phyloP scores from a whole-genome alignment of 208 protist species.

The Acanthamoeba healyi region DNA sequence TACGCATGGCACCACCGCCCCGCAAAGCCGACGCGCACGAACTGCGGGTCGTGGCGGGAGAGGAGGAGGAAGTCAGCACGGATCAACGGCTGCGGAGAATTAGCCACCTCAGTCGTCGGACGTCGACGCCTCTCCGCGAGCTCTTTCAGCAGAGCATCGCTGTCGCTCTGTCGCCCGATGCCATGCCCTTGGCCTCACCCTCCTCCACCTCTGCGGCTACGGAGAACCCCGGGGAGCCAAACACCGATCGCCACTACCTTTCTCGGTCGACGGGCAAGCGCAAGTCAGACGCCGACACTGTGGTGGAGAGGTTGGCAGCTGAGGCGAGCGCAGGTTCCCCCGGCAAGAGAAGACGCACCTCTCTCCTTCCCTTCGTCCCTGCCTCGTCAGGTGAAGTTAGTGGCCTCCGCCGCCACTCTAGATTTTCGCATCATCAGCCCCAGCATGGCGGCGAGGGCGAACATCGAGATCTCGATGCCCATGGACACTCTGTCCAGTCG shows the following conservation, averaged over 20 bases:
- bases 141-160: constrained; percentile 48
- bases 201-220: neutral
- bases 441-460: neutral
- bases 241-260: neutral
- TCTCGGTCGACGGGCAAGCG: neutral
- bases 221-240: neutral
- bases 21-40: neutral
- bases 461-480: neutral
- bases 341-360: constrained; percentile 50
- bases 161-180: neutral
- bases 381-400: neutral
- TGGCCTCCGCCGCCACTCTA: neutral
- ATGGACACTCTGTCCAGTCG: neutral
- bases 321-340: neutral
- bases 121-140: constrained; percentile 31
- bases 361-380: neutral
- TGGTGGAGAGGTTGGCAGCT: constrained; percentile 7
- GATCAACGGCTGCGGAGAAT: neutral
- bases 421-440: neutral
- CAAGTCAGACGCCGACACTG: constrained; percentile 57
- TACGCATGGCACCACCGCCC: neutral
- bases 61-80: neutral
- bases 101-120: constrained; percentile 20
- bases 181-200: neutral
- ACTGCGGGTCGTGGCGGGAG: neutral